These are phyloP conservation scores for Polytrichum commune DNA, from an alignment of 225 moss, liverwort and hornwort species.

Conservation along the genomic window DNA sequence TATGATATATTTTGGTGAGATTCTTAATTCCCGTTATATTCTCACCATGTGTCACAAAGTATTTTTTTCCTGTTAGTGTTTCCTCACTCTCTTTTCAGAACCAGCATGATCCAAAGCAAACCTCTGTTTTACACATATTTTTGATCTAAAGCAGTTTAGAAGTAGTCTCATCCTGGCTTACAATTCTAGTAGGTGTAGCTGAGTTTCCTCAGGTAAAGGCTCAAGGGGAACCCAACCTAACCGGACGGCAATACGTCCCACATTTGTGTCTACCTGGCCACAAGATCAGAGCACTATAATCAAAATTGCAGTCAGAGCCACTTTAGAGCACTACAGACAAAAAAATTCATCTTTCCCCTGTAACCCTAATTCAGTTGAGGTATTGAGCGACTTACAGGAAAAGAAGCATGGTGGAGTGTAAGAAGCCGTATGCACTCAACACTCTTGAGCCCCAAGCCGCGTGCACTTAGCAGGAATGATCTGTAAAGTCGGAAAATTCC, in stretches of 20 bases:
- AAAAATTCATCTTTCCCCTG: background rate
- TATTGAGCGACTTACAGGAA: slow-evolving; percentile 64
- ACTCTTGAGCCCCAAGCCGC: slow-evolving; percentile 90
- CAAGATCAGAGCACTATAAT: slow-evolving; percentile 14
- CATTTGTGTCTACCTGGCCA: slow-evolving; percentile 90
- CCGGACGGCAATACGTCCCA: slow-evolving; percentile 87
- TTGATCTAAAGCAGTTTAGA: no score
- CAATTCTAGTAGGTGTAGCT: slow-evolving; percentile 83
- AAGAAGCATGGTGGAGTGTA: slow-evolving; percentile 86
- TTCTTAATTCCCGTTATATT: no score
- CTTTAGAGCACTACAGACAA: background rate
- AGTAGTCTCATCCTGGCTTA: slow-evolving; percentile 43
- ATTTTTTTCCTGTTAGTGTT: no score
- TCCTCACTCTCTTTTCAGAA: no score
- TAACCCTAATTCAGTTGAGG: background rate
- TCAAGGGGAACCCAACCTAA: slow-evolving; percentile 97
- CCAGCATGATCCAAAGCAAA: no score
- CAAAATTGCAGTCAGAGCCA: background rate
- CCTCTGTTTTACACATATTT: no score
- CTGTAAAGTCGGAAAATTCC: slow-evolving; percentile 27
- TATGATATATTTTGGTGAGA: no score
- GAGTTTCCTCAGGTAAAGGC: slow-evolving; percentile 75
- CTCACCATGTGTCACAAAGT: no score
- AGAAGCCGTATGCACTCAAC: slow-evolving; percentile 92
- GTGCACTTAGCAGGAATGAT: slow-evolving; percentile 70